Conservation (phyloP, 345 rosid genomes). For the Ailanthus altissimus region DNA sequence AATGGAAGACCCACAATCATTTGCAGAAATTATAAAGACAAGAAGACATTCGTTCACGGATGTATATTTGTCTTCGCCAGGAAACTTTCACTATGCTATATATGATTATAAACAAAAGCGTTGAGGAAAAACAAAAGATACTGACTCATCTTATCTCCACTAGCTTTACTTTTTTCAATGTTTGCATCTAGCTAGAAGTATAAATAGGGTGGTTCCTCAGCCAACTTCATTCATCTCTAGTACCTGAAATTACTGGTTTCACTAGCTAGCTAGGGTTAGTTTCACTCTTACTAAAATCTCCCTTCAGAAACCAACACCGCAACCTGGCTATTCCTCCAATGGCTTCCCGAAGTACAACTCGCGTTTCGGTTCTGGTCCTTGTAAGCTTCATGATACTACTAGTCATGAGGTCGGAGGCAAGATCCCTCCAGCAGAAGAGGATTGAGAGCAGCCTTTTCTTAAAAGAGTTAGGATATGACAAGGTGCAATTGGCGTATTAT, state of each 20-base stretch:
- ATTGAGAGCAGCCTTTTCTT: constrained; percentile 26
- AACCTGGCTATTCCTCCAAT: constrained; percentile 1
- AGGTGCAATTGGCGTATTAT: constrained; percentile 8
- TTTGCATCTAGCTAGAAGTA: constrained; percentile 11
- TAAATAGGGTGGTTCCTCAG: constrained; percentile 16
- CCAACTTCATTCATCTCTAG: background rate
- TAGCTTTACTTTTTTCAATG: background rate
- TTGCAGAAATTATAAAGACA: background rate
- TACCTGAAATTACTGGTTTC: background rate
- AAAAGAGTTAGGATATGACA: constrained; percentile 28
- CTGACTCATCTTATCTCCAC: constrained; percentile 27
- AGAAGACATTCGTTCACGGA: background rate
- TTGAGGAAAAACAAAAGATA: constrained; percentile 20
- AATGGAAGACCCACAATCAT: constrained; percentile 20
- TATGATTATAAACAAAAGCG: constrained; percentile 13
- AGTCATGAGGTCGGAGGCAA: constrained; percentile 19
- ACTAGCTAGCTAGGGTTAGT: background rate
- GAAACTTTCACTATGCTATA: constrained; percentile 8
- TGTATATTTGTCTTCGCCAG: constrained; percentile 8
- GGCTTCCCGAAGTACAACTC: constrained; percentile 15
- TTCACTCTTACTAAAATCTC: background rate
- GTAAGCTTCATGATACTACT: constrained; percentile 21
- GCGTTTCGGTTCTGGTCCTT: background rate
- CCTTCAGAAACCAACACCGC: background rate
- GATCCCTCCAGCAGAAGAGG: background rate